A percentile compares a stretch with the other conserved stretches of the same genome.
Evolutionary conservation across 768 basidiomycete genomes (phyloP).

Genomic region (Leccinum variicolor): DNA sequence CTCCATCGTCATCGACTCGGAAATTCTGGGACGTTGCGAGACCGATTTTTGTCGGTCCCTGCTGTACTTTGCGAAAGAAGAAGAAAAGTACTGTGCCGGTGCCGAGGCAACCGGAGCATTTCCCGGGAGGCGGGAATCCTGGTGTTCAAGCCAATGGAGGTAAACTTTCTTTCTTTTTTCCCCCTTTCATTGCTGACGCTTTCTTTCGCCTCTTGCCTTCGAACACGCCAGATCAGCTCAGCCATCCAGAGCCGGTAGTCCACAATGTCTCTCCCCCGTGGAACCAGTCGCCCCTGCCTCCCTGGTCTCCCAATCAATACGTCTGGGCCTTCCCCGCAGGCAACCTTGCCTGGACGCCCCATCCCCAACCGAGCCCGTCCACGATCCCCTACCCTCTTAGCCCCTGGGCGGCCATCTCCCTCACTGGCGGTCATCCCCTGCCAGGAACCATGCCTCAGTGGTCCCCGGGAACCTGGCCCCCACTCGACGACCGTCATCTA

Average conservation of each 20-base stretch:
- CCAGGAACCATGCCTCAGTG: slow-evolving; percentile 26
- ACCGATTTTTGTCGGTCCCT: slow-evolving; percentile 15
- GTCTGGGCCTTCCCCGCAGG: slow-evolving; percentile 26
- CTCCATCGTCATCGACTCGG: not conserved
- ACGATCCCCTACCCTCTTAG: slow-evolving; percentile 1
- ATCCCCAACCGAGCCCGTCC: slow-evolving; percentile 15
- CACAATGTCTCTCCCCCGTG: slow-evolving; percentile 1
- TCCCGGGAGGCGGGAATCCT: slow-evolving; percentile 19
- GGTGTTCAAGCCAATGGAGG: slow-evolving; percentile 18
- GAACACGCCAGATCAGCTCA: slow-evolving; percentile 4
- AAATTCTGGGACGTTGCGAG: slow-evolving; percentile 1
- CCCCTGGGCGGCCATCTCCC: slow-evolving; percentile 15
- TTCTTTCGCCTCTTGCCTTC: not conserved
- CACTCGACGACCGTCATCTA: slow-evolving; percentile 16
- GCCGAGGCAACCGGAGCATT: slow-evolving; percentile 8
- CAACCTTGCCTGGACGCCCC: slow-evolving; percentile 25
- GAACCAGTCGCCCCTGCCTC: not conserved
- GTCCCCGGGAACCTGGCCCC: slow-evolving; percentile 28
- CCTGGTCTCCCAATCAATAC: slow-evolving; percentile 18
- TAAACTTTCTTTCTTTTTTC: slow-evolving; percentile 2
- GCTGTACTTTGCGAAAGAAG: not conserved
- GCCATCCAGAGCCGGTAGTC: not conserved
- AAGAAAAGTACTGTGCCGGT: not conserved
- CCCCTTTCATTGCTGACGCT: slow-evolving; percentile 2
- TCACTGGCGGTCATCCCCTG: slow-evolving; percentile 23